A percentile compares a stretch with the other conserved stretches of the same genome.
phyloP scores from a whole-genome alignment of 345 rosid genomes.

The Capsella bursapastoris region DNA sequence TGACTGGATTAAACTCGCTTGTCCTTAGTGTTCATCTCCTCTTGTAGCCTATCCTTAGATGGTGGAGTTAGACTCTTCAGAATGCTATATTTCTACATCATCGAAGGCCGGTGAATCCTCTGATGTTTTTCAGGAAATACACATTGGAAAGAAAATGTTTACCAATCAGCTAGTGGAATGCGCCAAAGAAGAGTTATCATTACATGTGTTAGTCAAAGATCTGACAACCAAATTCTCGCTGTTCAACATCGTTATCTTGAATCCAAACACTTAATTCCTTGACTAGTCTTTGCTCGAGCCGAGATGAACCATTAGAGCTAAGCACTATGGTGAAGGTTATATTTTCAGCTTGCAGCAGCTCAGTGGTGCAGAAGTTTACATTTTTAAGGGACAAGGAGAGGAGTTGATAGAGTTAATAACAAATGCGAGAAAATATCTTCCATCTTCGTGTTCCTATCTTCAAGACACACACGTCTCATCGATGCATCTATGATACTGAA shows the following conservation, averaged over 20 bases:
- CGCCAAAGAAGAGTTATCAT: conserved; percentile 86
- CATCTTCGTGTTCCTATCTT: conserved; percentile 62
- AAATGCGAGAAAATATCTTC: conserved; percentile 56
- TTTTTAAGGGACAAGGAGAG: conserved; percentile 61
- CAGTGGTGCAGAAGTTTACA: conserved; percentile 62
- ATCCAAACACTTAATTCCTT: conserved; percentile 76
- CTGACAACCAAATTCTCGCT: conserved; percentile 61
- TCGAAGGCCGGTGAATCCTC: conserved; percentile 48
- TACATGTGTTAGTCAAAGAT: conserved; percentile 75
- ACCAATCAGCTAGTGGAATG: conserved; percentile 69
- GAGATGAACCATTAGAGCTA: conserved; percentile 48
- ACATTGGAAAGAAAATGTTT: conserved; percentile 75
- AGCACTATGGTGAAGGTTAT: conserved; percentile 66
- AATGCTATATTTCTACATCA: conserved; percentile 74
- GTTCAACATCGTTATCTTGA: conserved; percentile 69
- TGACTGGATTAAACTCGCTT: no score
- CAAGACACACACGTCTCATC: conserved; percentile 62
- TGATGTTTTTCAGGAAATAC: conserved; percentile 69
- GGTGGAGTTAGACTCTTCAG: conserved; percentile 82
- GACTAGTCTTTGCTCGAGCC: conserved; percentile 62
- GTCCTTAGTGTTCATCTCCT: conserved; percentile 55
- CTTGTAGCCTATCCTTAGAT: conserved; percentile 91
- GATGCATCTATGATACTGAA: conserved; percentile 40
- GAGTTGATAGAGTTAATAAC: conserved; percentile 50
- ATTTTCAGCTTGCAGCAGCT: conserved; percentile 54